Evolutionary conservation across 192 early-diverging fungal species (phyloP).

Genomic region (Mortierella claussenii): DNA sequence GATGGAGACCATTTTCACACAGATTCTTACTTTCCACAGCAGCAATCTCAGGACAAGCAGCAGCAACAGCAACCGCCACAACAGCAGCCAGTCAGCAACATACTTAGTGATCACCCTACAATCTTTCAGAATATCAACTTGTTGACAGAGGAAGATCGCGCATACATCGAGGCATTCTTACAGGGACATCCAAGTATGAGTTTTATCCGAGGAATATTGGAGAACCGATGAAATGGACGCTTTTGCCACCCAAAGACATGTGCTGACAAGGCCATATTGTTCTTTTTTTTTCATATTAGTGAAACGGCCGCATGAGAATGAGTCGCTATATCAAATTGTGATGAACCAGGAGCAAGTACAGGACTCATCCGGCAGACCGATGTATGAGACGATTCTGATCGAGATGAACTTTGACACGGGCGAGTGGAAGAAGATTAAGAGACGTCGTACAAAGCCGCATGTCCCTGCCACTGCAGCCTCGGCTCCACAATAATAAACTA

Average conservation of each 20-base stretch:
- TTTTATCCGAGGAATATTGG: not conserved
- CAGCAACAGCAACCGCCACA: constrained; percentile 3
- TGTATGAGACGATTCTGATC: constrained; percentile 49
- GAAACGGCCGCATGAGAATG: constrained; percentile 41
- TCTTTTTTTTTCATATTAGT: constrained; percentile 26
- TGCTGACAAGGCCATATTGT: not conserved
- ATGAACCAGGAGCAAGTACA: constrained; percentile 53
- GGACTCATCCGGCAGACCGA: constrained; percentile 29
- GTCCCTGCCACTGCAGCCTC: not conserved
- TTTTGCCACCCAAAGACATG: too few species aligned
- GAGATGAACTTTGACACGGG: constrained; percentile 56
- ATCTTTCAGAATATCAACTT: constrained; percentile 48
- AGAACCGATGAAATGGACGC: not conserved
- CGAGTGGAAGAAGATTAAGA: constrained; percentile 53
- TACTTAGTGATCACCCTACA: constrained; percentile 26
- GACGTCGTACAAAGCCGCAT: constrained; percentile 3
- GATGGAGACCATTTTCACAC: not conserved
- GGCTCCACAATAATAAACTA: too few species aligned
- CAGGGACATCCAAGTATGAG: constrained; percentile 47
- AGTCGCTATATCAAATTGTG: constrained; percentile 36
- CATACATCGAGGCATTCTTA: constrained; percentile 40
- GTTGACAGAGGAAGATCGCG: constrained; percentile 28
- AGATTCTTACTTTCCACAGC: constrained; percentile 15
- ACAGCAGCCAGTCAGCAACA: constrained; percentile 1
- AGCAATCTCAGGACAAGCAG: constrained; percentile 3